Evolutionary conservation across 148 eudicot genomes (phyloP).

Genomic region (Camellia japonica): DNA sequence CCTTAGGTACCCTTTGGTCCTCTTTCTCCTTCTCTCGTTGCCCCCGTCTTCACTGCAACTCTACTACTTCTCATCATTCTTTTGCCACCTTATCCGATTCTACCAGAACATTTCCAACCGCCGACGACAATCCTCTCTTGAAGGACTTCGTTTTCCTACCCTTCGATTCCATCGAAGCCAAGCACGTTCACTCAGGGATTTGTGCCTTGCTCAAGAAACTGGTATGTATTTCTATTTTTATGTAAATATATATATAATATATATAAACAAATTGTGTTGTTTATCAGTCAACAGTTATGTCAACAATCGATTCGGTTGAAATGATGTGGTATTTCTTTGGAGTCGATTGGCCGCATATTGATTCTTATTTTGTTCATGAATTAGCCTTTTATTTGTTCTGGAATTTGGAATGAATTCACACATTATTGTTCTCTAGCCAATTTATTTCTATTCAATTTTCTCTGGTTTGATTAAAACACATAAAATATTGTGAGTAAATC

Average conservation of each 20-base stretch:
- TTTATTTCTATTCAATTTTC: no score
- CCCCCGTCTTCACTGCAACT: constrained; percentile 21
- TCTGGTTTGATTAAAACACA: no score
- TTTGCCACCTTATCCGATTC: constrained; percentile 9
- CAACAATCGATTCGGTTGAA: no score
- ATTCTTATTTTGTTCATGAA: constrained; percentile 2
- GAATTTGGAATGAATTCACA: not conserved
- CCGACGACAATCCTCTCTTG: constrained; percentile 58
- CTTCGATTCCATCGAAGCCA: constrained; percentile 65
- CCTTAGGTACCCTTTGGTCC: constrained; percentile 91
- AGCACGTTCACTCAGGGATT: constrained; percentile 82
- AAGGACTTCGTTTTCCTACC: constrained; percentile 79
- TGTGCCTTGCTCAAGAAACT: constrained; percentile 60
- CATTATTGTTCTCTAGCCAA: not conserved
- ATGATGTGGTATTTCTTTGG: not conserved
- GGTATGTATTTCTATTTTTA: constrained; percentile 25
- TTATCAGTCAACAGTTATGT: no score
- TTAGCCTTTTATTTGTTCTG: not conserved
- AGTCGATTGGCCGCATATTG: not conserved
- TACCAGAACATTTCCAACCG: constrained; percentile 5
- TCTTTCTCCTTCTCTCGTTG: constrained; percentile 75
- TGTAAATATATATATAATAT: not conserved
- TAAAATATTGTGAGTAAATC: no score
- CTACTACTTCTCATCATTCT: constrained; percentile 6
- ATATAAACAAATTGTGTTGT: not conserved